Base-by-base conservation (phyloP, 371 early-diverging fungal genomes). In the Mucor racemosus region DNA sequence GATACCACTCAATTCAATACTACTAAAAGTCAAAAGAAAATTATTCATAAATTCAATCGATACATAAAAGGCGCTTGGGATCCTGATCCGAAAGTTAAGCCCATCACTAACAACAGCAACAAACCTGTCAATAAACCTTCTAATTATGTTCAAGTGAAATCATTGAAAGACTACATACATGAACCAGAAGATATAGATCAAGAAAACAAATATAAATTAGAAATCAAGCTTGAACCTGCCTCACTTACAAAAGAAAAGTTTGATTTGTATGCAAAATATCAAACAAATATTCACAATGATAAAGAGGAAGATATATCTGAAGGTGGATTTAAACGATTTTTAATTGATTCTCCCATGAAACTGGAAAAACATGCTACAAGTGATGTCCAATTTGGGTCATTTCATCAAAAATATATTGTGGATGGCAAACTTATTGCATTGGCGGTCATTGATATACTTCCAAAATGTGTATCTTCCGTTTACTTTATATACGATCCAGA, bases 401-500 rank as follows among this genome's bases (percentile, higher is more conserved):
- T 90, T 72, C 97, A 98, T 73, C 95, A 94, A 81, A 89, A 89
- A 65, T 96, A 96, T 73, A 80, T 92, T 15, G 74, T 94, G 63
- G 86, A 92, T 64, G 91, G 84, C 11, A 76, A 82, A 46, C 79
- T 98, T 33, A 88, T 92, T 39, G 97, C 96, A 4, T 88, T 97
- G 17, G 92, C 91, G 5, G 96, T 98, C 0, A 71, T 98, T 54
- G 98, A 98, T 74, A 88, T 97, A 13, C 80, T 97, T 35, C 98
- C 97, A 0, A 59, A 69, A 11, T 96, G 95, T 68, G 85, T 97
- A 1, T 96, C 97, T 0, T 91, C 95, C 0, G 97, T 98, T 17
- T 98, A 98, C 71, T 92, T 96, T 64, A 84, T 95, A 68, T 98
- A 98, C 77, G 96, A 97, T 72, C 92, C 95, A 5, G 91, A 88